Evolutionary conservation across 179 eudicot genomes (phyloP), one percentile per base, ranked within the genome.

Genomic region (Sideroxylon spinosum): DNA sequence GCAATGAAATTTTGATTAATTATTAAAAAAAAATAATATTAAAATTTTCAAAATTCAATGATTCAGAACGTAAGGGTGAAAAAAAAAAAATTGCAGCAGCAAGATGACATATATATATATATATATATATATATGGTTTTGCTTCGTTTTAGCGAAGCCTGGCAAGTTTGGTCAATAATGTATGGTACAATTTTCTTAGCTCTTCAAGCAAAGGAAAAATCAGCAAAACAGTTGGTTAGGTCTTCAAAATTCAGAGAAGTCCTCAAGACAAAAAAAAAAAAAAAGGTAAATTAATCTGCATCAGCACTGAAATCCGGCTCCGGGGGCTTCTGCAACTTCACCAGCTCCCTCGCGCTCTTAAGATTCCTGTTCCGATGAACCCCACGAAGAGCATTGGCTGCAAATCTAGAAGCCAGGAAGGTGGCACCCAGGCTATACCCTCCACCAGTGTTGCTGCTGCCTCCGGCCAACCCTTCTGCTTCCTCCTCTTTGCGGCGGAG

Each of bases 291-390:
- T 84, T 80, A 91, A 79, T 91, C 97, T 23, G 91, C 89, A 78
- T 91, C 98, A 19, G 91, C 97, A 8, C 92, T 81, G 77, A 95
- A 95, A 81, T 95, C 98, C 1, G 98, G 98, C 86, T 95, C 98
- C 1, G 97, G 97, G 11, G 98, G 98, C 78, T 95, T 95, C 9
- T 92, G 98, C 17, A 90, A 84, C 73, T 95, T 95, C 69, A 92
- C 94, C 87, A 95, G 57, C 68, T 88, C 94, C 82, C 88, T 71
- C 0, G 95, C 86, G 20, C 83, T 86, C 85, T 87, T 89, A 9
- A 89, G 86, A 23, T 86, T 86, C 81, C 98, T 82, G 73, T 87
- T 90, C 14, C 94, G 81, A 49, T 95, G 94, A 49, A 95, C 93
- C 71, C 97, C 96, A 12, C 94, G 91, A 75, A 95, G 90, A n/a